phyloP scores from a whole-genome alignment of 176 grass and related monocot genomes.

The Oryza australiensis region DNA sequence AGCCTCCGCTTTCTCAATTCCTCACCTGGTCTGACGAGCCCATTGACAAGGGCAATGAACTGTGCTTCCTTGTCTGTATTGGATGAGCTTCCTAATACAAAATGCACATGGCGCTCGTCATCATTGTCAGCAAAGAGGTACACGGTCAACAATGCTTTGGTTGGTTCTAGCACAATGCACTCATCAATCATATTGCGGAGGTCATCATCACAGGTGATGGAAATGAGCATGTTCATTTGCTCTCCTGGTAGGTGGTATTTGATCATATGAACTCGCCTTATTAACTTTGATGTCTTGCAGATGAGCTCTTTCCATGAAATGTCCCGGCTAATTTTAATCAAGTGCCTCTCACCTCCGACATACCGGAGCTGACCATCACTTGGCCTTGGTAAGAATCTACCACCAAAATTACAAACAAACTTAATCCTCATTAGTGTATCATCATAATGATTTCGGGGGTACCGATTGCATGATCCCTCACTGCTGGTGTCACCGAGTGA shows the following conservation, averaged over 20 bases:
- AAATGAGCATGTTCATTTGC: conserved; percentile 71
- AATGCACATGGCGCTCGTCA: conserved; percentile 42
- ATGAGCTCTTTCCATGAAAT: conserved; percentile 72
- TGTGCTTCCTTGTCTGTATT: conserved; percentile 54
- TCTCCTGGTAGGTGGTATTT: conserved; percentile 93
- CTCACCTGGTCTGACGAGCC: conserved; percentile 26
- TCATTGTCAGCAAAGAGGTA: conserved; percentile 72
- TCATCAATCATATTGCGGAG: conserved; percentile 85
- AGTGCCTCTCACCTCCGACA: conserved; percentile 70
- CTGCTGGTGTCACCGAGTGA: conserved; percentile 26
- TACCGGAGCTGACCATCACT: conserved; percentile 73
- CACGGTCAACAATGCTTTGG: conserved; percentile 55
- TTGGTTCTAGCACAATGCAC: conserved; percentile 48
- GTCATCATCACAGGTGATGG: conserved; percentile 76
- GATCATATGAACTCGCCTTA: conserved; percentile 46
- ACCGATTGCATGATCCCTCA: conserved; percentile 31
- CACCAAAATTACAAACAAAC: conserved; percentile 78
- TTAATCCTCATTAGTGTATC: conserved; percentile 52
- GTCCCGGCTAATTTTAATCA: conserved; percentile 54
- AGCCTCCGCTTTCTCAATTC: conserved; percentile 23
- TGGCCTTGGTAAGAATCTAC: conserved; percentile 74
- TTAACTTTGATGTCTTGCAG: conserved; percentile 47
- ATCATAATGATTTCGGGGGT: conserved; percentile 24
- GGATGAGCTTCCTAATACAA: conserved; percentile 24
- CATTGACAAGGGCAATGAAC: conserved; percentile 73